Evolutionary conservation across 345 rosid genomes (phyloP).

Genomic region (Arabidopsis arenosa): DNA sequence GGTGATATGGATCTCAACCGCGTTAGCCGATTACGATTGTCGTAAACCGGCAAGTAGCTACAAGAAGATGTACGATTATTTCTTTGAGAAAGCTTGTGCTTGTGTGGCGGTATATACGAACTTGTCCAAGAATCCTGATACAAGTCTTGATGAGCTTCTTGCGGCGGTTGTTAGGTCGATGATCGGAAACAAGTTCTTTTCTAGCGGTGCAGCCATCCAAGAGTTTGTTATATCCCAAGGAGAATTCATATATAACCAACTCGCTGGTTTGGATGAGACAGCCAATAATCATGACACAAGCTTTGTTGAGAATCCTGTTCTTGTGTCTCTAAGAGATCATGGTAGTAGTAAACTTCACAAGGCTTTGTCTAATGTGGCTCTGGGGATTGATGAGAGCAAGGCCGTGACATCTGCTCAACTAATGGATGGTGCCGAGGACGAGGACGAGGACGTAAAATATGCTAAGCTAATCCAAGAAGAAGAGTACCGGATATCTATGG

Average conservation of each 20-base stretch:
- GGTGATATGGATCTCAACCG: slow-evolving; percentile 66
- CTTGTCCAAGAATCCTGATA: slow-evolving; percentile 54
- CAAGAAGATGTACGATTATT: slow-evolving; percentile 54
- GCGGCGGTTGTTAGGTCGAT: slow-evolving; percentile 62
- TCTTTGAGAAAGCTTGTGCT: slow-evolving; percentile 61
- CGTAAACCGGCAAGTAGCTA: slow-evolving; percentile 58
- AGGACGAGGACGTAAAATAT: slow-evolving; percentile 64
- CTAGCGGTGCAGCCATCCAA: slow-evolving; percentile 46
- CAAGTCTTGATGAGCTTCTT: slow-evolving; percentile 64
- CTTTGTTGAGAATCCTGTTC: slow-evolving; percentile 55
- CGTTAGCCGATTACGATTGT: slow-evolving; percentile 60
- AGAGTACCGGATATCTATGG: slow-evolving; percentile 62
- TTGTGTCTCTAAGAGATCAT: slow-evolving; percentile 54
- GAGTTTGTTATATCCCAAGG: slow-evolving; percentile 65
- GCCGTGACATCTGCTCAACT: slow-evolving; percentile 33
- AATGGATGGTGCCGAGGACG: slow-evolving; percentile 46
- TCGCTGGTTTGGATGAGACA: slow-evolving; percentile 64
- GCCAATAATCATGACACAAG: slow-evolving; percentile 50
- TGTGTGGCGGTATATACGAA: slow-evolving; percentile 63
- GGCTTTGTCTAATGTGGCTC: slow-evolving; percentile 31
- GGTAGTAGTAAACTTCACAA: slow-evolving; percentile 48
- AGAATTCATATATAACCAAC: slow-evolving; percentile 67
- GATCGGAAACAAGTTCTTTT: slow-evolving; percentile 57
- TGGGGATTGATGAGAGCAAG: slow-evolving; percentile 47
- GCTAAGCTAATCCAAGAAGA: slow-evolving; percentile 76